A percentile compares a stretch with the other conserved stretches of the same genome.
Conservation (phyloP, 805 yeast genomes). For the Saturnispora mendoncae region DNA sequence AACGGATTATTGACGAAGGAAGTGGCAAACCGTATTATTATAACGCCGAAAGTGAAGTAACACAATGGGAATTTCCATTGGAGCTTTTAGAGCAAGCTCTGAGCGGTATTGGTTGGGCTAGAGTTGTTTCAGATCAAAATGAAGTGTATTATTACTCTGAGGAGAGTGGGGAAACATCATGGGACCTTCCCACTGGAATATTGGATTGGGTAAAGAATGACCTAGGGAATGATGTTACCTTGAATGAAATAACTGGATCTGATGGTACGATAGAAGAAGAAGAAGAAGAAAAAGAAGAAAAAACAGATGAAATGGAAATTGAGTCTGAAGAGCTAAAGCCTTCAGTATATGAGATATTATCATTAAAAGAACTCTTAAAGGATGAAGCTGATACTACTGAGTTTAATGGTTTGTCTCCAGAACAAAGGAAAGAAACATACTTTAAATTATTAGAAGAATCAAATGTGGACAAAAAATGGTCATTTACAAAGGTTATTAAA, state of each 20-base stretch:
- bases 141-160: slow-evolving; percentile 58
- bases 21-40: slow-evolving; percentile 63
- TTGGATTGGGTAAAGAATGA: slow-evolving; percentile 1
- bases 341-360: background rate
- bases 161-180: slow-evolving; percentile 56
- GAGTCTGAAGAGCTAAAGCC: background rate
- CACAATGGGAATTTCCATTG: slow-evolving; percentile 78
- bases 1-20: slow-evolving; percentile 49
- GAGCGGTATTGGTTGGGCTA: slow-evolving; percentile 37
- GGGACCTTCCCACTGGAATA: slow-evolving; percentile 66
- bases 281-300: background rate
- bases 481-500: slow-evolving; percentile 59
- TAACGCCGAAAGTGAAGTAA: slow-evolving; percentile 51
- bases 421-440: slow-evolving; percentile 32
- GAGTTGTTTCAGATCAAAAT: slow-evolving; percentile 43
- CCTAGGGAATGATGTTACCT: slow-evolving; percentile 17
- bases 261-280: slow-evolving; percentile 1
- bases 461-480: slow-evolving; percentile 65
- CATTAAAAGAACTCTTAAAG: slow-evolving; percentile 4
- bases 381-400: too few species aligned
- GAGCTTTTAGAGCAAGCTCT: slow-evolving; percentile 37
- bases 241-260: slow-evolving; percentile 8
- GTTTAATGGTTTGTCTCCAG: background rate
- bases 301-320: background rate
- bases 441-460: slow-evolving; percentile 42